Conservation (phyloP, 1,284 basidiomycete species). For the Naganishia sp. region DNA sequence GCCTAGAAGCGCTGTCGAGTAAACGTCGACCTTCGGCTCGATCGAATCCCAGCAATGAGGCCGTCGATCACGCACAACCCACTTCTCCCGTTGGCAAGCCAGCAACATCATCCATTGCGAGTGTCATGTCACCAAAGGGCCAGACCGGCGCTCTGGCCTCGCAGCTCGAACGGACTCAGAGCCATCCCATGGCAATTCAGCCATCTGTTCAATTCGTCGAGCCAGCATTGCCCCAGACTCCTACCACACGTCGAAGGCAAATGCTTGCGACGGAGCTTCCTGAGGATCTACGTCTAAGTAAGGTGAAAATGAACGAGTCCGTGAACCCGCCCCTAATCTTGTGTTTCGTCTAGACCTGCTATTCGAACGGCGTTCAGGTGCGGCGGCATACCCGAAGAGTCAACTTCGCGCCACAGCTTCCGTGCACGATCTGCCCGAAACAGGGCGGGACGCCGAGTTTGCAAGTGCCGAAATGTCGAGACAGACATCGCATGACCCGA, state of each 20-base stretch:
- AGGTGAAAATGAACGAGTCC: neutral
- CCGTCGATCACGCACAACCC: neutral
- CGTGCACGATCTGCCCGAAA: slow-evolving; percentile 31
- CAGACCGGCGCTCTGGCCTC: slow-evolving; percentile 8
- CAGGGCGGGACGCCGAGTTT: slow-evolving; percentile 23
- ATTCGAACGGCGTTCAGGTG: slow-evolving; percentile 30
- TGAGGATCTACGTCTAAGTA: slow-evolving; percentile 34
- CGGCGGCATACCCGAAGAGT: slow-evolving; percentile 23
- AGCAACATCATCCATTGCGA: neutral
- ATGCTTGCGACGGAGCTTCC: slow-evolving; percentile 35
- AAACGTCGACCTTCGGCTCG: slow-evolving; percentile 22
- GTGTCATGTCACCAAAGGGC: too few relatives aligned
- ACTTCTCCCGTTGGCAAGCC: neutral
- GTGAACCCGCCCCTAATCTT: neutral
- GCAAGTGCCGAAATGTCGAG: slow-evolving; percentile 11
- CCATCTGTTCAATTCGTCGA: slow-evolving; percentile 15
- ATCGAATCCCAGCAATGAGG: slow-evolving; percentile 13
- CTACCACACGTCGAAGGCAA: slow-evolving; percentile 32
- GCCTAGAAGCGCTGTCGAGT: slow-evolving; percentile 30
- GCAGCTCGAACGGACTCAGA: slow-evolving; percentile 20
- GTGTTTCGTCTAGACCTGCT: slow-evolving; percentile 23
- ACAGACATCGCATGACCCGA: slow-evolving; percentile 24
- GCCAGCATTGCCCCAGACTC: slow-evolving; percentile 34
- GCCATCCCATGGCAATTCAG: slow-evolving; percentile 31
- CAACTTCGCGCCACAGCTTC: slow-evolving; percentile 31